Percentiles rank a stretch among this genome's conserved stretches.
These are phyloP conservation scores for Penicillium alfredii DNA, from an alignment of 495 filamentous ascomycete species.

Conservation along the genomic window DNA sequence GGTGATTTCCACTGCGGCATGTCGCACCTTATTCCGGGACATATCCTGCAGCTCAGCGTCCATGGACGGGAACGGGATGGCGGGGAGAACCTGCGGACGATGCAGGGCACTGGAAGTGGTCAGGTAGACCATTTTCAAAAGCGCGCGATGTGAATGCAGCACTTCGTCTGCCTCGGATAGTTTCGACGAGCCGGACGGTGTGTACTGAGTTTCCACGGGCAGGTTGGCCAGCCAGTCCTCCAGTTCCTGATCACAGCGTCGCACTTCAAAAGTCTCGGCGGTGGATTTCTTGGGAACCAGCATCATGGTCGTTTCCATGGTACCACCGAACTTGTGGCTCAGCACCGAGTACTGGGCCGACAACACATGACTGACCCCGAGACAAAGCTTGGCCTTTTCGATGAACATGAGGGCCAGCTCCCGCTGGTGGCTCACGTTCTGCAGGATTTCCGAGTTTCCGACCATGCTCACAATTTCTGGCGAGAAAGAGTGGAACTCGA, in stretches of 20 bases:
- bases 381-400: slow-evolving; percentile 82
- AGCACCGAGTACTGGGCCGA: slow-evolving; percentile 85
- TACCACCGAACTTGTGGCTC: slow-evolving; percentile 70
- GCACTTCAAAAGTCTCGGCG: slow-evolving; percentile 67
- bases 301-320: slow-evolving; percentile 80
- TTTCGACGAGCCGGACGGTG: slow-evolving; percentile 36
- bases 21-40: slow-evolving; percentile 70
- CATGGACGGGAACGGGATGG: slow-evolving; percentile 53
- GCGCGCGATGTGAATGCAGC: slow-evolving; percentile 66
- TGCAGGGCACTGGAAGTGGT: slow-evolving; percentile 84
- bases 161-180: slow-evolving; percentile 47
- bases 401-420: slow-evolving; percentile 82
- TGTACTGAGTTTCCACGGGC: slow-evolving; percentile 60
- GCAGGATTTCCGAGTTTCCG: slow-evolving; percentile 57
- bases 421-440: slow-evolving; percentile 59
- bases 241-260: slow-evolving; percentile 65
- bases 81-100: slow-evolving; percentile 77
- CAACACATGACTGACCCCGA: slow-evolving; percentile 77
- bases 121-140: slow-evolving; percentile 85
- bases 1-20: slow-evolving; percentile 75
- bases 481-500: slow-evolving; percentile 64
- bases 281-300: slow-evolving; percentile 78
- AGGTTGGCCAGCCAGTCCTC: slow-evolving; percentile 65
- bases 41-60: slow-evolving; percentile 64
- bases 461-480: slow-evolving; percentile 60